Evolutionary conservation across 75 land plant species (phyloP).

Genomic region (Sequoiadendron giganteum): DNA sequence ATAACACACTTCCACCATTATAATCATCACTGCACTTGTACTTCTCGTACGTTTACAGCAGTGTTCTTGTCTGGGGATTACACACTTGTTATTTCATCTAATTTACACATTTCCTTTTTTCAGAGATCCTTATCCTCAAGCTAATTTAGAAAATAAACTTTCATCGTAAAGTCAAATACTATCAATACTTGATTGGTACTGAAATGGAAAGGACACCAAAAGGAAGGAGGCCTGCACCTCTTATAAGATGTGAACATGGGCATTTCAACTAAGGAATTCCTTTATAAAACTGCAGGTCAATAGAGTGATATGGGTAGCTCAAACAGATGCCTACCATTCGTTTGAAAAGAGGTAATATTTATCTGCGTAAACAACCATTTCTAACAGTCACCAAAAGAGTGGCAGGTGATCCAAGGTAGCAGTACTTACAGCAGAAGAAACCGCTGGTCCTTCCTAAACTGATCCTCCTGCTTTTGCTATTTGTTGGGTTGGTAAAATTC

Average conservation of each 20-base stretch:
- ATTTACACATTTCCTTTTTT: no score
- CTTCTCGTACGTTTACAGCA: no score
- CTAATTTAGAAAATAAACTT: background rate
- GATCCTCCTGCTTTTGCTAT: background rate
- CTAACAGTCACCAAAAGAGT: conserved; percentile 6
- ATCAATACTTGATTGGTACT: background rate
- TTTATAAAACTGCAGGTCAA: background rate
- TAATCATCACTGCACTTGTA: no score
- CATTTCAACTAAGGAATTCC: background rate
- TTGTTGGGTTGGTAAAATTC: background rate
- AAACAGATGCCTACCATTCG: background rate
- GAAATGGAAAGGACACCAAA: background rate
- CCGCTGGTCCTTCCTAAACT: no score
- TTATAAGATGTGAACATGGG: background rate
- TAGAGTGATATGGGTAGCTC: background rate
- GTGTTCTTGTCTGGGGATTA: no score
- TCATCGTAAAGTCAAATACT: background rate
- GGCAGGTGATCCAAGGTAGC: background rate
- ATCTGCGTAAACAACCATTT: background rate
- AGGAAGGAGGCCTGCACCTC: no score
- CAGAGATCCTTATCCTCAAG: no score
- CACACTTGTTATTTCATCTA: no score
- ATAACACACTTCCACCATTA: no score
- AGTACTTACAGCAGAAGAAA: background rate
- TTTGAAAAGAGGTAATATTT: background rate